These are phyloP conservation scores for Whalleya microplaca DNA, from an alignment of 2,329 filamentous ascomycete species.

Conservation along the genomic window DNA sequence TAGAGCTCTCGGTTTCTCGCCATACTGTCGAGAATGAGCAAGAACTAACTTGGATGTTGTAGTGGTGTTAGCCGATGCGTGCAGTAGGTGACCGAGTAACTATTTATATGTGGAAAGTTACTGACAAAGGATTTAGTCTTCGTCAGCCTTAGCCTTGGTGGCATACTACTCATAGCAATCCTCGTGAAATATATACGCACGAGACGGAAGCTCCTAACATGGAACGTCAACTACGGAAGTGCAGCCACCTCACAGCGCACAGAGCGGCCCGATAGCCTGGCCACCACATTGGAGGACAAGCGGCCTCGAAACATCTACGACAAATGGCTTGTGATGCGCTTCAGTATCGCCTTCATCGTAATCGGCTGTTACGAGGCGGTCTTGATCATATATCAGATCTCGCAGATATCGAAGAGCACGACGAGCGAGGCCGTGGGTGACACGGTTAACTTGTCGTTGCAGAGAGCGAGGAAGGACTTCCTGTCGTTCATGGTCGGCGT, in stretches of 20 bases:
- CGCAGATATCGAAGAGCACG: background rate
- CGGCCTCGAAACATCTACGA: background rate
- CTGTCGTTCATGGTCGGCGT: slow-evolving; percentile 25
- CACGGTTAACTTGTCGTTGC: slow-evolving; percentile 27
- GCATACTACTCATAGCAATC: background rate
- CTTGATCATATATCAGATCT: background rate
- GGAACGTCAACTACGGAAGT: background rate
- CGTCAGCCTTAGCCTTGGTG: background rate
- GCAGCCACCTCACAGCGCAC: background rate
- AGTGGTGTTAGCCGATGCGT: background rate
- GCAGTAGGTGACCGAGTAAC: slow-evolving; percentile 1
- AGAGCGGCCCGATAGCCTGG: background rate
- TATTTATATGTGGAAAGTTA: background rate
- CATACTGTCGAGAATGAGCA: background rate
- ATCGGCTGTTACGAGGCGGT: background rate
- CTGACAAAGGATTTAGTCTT: background rate
- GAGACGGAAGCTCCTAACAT: background rate
- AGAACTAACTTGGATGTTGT: background rate
- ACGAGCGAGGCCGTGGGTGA: slow-evolving; percentile 7
- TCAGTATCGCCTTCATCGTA: background rate
- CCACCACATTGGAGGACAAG: background rate
- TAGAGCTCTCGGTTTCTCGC: background rate
- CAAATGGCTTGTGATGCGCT: background rate
- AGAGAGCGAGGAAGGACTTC: slow-evolving; percentile 29
- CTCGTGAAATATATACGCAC: background rate